These are phyloP conservation scores for Salicornia ramosissima DNA, from an alignment of 148 eudicot genomes.

Conservation along the genomic window DNA sequence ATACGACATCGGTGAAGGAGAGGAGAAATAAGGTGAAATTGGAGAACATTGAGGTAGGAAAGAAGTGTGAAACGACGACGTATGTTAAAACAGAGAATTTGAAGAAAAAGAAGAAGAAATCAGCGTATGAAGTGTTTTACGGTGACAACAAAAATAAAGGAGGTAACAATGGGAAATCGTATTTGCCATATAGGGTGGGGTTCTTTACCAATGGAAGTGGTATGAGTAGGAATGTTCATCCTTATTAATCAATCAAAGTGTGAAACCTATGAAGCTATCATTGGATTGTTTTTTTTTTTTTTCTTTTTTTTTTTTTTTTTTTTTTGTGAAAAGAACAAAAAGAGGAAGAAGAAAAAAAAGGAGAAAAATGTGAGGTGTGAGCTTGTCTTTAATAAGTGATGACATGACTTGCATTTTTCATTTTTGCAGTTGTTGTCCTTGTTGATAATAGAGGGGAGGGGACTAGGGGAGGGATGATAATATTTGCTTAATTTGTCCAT, in stretches of 20 bases:
- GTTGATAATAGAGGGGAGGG: background rate
- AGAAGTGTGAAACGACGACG: conserved; percentile 29
- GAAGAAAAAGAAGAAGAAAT: conserved; percentile 10
- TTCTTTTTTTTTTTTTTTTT: background rate
- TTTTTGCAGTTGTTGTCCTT: too few relatives aligned
- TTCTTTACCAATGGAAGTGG: conserved; percentile 73
- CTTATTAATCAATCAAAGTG: conserved; percentile 34
- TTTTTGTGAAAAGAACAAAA: background rate
- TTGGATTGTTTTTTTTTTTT: too few relatives aligned
- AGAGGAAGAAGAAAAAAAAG: background rate
- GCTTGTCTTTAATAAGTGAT: too few relatives aligned
- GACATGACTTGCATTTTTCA: conserved; percentile 6
- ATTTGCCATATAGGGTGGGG: conserved; percentile 76
- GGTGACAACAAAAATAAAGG: conserved; percentile 32
- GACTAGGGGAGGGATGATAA: background rate
- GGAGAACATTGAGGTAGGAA: background rate
- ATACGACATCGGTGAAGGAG: conserved; percentile 5
- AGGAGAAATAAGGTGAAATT: background rate
- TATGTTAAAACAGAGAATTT: background rate
- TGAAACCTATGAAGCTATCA: too few relatives aligned
- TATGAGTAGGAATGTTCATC: conserved; percentile 80
- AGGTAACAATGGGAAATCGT: conserved; percentile 51
- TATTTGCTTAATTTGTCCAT: background rate
- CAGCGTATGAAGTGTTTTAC: conserved; percentile 61
- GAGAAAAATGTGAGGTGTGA: background rate